Evolutionary conservation across 208 protist genomes (phyloP).

Genomic region (Trypanosoma cruzi): DNA sequence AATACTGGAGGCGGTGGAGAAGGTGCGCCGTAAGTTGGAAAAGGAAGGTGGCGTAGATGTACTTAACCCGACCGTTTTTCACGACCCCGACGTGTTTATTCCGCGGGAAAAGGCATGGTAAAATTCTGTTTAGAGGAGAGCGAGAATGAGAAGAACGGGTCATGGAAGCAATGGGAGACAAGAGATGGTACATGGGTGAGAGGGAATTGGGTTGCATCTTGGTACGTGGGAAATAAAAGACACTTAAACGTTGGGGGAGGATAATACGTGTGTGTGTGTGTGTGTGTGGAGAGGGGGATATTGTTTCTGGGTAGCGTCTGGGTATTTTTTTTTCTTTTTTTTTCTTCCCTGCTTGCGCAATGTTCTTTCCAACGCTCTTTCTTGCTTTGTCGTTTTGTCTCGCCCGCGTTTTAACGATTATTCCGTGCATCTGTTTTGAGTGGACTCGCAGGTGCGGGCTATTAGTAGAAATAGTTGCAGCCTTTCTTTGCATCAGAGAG

Average conservation of each 20-base stretch:
- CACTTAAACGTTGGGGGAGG: not conserved
- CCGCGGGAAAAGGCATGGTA: constrained; percentile 24
- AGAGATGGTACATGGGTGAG: not conserved
- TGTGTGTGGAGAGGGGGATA: not conserved
- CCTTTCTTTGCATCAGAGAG: not conserved
- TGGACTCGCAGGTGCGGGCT: not conserved
- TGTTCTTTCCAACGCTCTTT: not conserved
- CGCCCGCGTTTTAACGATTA: constrained; percentile 11
- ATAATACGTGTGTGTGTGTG: not conserved
- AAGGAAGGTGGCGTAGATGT: constrained; percentile 73
- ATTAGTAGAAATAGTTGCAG: constrained; percentile 1
- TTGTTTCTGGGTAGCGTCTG: not conserved
- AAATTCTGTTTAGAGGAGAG: not conserved
- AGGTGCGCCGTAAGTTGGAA: constrained; percentile 56
- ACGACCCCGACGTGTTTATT: constrained; percentile 84
- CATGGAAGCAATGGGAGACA: not conserved
- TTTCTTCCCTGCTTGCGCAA: not conserved
- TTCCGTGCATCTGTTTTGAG: not conserved
- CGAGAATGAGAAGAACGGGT: not conserved
- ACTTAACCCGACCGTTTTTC: constrained; percentile 85
- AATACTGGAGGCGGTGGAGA: constrained; percentile 77
- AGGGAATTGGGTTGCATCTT: not conserved
- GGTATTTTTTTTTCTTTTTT: not conserved
- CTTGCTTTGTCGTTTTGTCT: not conserved
- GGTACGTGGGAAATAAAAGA: not conserved